Evolutionary conservation across 192 early-diverging fungal species (phyloP).

Genomic region (Coemansia sp.): DNA sequence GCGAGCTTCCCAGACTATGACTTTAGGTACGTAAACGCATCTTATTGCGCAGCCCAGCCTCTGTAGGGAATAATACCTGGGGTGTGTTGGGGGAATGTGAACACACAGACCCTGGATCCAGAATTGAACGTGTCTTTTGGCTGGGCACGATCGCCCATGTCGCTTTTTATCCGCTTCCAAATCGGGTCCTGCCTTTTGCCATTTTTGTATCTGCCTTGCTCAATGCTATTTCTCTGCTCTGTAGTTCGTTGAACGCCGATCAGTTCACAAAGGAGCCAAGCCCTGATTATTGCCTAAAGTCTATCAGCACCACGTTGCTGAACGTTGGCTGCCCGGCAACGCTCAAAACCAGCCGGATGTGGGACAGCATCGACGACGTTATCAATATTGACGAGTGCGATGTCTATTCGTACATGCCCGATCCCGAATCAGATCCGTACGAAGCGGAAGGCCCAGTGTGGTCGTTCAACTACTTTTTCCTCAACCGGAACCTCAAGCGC

Average conservation of each 20-base stretch:
- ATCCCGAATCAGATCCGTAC: slow-evolving; percentile 86
- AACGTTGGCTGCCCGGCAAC: slow-evolving; percentile 64
- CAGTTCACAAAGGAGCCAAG: slow-evolving; percentile 67
- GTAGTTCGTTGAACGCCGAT: slow-evolving; percentile 55
- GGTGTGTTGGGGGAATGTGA: neutral
- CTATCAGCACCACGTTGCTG: slow-evolving; percentile 82
- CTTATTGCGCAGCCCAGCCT: neutral
- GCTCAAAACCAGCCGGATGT: slow-evolving; percentile 61
- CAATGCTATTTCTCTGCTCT: slow-evolving; percentile 3
- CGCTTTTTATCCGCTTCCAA: neutral
- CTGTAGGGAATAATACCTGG: neutral
- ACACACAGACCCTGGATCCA: neutral
- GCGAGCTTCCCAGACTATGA: slow-evolving; percentile 96
- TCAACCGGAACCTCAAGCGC: slow-evolving; percentile 85
- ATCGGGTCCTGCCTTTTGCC: neutral
- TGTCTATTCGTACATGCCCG: slow-evolving; percentile 88
- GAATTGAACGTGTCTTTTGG: too few species aligned
- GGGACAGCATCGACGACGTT: slow-evolving; percentile 84
- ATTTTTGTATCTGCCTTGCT: neutral
- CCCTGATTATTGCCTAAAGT: slow-evolving; percentile 70
- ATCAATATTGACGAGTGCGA: slow-evolving; percentile 83
- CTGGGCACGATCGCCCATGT: neutral
- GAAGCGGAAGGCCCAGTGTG: slow-evolving; percentile 86
- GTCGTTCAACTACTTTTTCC: slow-evolving; percentile 98
- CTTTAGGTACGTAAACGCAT: slow-evolving; percentile 73